Conservation (phyloP, 306 rosid genomes). For the Oemleria cerasiformis region DNA sequence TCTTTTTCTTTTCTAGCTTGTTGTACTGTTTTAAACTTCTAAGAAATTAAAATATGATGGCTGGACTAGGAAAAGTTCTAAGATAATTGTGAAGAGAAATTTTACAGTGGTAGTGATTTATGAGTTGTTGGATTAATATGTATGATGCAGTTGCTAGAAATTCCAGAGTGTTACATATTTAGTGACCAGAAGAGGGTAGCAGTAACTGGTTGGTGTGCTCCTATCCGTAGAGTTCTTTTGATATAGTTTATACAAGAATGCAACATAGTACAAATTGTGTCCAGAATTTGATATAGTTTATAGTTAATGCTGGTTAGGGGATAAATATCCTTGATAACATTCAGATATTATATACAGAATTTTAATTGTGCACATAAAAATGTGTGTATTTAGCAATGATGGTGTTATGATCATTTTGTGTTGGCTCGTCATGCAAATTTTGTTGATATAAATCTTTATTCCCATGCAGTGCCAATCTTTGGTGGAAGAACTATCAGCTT, state of each 20-base stretch:
- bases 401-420: conserved; percentile 9
- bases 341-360: no score
- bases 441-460: conserved; percentile 11
- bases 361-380: no score
- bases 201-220: no score
- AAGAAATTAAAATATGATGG: background rate
- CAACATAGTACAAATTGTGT: no score
- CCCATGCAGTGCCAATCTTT: conserved; percentile 65
- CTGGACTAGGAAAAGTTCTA: background rate
- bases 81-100: background rate
- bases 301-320: no score
- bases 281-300: no score
- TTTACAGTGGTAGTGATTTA: background rate
- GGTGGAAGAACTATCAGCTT: conserved; percentile 76
- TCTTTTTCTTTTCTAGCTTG: background rate
- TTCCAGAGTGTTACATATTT: no score
- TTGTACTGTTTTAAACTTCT: background rate
- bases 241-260: no score
- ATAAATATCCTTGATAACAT: no score
- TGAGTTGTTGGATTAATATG: background rate
- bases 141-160: no score
- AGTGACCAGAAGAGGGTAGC: no score
- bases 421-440: conserved; percentile 19
- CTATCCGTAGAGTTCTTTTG: no score
- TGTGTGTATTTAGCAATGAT: background rate